phyloP scores from a whole-genome alignment of 192 early-diverging fungal species.

The Phycomyces nitens region DNA sequence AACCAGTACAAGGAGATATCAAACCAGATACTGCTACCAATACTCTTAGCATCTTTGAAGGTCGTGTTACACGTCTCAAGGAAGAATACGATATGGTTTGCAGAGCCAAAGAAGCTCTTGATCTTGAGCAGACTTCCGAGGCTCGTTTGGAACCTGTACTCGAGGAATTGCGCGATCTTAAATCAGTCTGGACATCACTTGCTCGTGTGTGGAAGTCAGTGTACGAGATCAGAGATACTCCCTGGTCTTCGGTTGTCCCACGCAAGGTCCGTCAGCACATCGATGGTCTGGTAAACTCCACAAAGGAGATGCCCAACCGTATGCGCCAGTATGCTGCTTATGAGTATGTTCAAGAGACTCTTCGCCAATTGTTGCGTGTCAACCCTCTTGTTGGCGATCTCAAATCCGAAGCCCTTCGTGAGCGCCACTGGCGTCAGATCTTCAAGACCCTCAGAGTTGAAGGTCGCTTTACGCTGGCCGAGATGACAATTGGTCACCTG shows the following conservation, averaged over 20 bases:
- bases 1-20: slow-evolving; percentile 93
- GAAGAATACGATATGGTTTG: slow-evolving; percentile 85
- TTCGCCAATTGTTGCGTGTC: slow-evolving; percentile 76
- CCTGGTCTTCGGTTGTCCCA: slow-evolving; percentile 83
- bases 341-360: slow-evolving; percentile 86
- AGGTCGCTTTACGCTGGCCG: slow-evolving; percentile 60
- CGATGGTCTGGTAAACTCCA: slow-evolving; percentile 73
- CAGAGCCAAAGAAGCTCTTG: slow-evolving; percentile 91
- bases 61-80: slow-evolving; percentile 70
- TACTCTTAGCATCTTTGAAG: slow-evolving; percentile 81
- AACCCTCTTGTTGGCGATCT: slow-evolving; percentile 82
- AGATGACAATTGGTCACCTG: slow-evolving; percentile 91
- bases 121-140: slow-evolving; percentile 71
- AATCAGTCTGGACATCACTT: slow-evolving; percentile 87
- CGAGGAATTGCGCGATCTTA: slow-evolving; percentile 90
- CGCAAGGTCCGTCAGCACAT: slow-evolving; percentile 88
- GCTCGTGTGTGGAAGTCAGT: slow-evolving; percentile 79
- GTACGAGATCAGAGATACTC: slow-evolving; percentile 80
- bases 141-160: slow-evolving; percentile 76
- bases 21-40: slow-evolving; percentile 81
- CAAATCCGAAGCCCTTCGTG: slow-evolving; percentile 94
- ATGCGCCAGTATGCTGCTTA: slow-evolving; percentile 98
- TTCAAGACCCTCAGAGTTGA: slow-evolving; percentile 82
- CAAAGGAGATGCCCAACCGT: slow-evolving; percentile 92
- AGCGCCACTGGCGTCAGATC: slow-evolving; percentile 95